Evolutionary conservation across 1,284 basidiomycete genomes (phyloP).

Genomic region (Singerocomus rubriflavus): DNA sequence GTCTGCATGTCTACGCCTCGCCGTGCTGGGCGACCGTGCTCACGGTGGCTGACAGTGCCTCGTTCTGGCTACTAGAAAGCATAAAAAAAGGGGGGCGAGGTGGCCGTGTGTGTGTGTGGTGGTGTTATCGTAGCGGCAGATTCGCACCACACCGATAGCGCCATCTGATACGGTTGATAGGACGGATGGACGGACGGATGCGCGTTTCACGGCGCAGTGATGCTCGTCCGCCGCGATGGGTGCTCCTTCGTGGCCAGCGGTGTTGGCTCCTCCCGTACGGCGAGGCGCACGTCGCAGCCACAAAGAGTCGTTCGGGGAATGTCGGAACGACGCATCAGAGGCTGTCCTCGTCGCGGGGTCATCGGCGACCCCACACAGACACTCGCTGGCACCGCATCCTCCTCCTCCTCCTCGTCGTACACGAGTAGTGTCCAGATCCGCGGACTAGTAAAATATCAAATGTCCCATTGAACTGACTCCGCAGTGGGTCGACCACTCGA

Average conservation of each 20-base stretch:
- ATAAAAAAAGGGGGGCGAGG: no score
- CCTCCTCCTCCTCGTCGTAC: no score
- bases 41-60: no score
- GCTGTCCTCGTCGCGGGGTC: constrained; percentile 5
- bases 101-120: no score
- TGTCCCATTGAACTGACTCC: constrained; percentile 13
- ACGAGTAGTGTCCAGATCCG: constrained; percentile 14
- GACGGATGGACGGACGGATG: constrained; percentile 5
- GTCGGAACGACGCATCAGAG: neutral
- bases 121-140: constrained; percentile 8
- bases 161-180: constrained; percentile 33
- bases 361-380: constrained; percentile 5
- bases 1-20: constrained; percentile 5
- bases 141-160: constrained; percentile 19
- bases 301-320: no score
- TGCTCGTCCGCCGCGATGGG: constrained; percentile 20
- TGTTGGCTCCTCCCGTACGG: no score
- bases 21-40: neutral
- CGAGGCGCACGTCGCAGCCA: no score
- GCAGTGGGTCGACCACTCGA: constrained; percentile 8
- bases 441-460: constrained; percentile 20
- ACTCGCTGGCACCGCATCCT: neutral
- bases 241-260: constrained; percentile 6
- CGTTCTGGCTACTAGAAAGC: no score
- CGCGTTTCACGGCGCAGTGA: constrained; percentile 26